Percentiles rank a stretch among this genome's conserved stretches.
phyloP scores from a whole-genome alignment of 345 rosid species.

The Viola odorata region DNA sequence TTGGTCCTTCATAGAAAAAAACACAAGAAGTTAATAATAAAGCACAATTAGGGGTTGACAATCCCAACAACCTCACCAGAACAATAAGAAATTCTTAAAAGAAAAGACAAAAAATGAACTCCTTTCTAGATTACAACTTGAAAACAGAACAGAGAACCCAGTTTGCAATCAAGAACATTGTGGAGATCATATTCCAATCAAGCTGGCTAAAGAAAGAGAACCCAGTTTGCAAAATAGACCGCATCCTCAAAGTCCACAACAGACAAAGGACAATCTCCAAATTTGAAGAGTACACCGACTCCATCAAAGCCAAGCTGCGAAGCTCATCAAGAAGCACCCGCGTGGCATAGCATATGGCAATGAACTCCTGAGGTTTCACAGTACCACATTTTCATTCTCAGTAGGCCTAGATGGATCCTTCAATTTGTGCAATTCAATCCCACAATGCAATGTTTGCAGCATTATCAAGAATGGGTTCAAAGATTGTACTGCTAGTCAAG shows the following conservation, averaged over 20 bases:
- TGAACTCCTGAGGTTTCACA: slow-evolving; percentile 72
- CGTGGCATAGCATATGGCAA: slow-evolving; percentile 81
- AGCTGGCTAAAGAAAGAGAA: slow-evolving; percentile 73
- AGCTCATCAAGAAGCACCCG: slow-evolving; percentile 53
- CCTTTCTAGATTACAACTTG: too few relatives aligned
- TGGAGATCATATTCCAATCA: slow-evolving; percentile 82
- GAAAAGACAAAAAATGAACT: too few relatives aligned
- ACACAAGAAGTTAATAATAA: too few relatives aligned
- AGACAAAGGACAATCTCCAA: slow-evolving; percentile 55
- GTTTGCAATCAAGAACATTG: slow-evolving; percentile 80
- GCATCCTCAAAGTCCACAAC: slow-evolving; percentile 73
- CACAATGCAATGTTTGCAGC: slow-evolving; percentile 49
- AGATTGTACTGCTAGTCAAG: slow-evolving; percentile 11
- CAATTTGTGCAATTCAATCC: slow-evolving; percentile 53
- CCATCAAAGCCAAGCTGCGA: slow-evolving; percentile 58
- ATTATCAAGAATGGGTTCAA: slow-evolving; percentile 64
- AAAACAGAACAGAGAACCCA: slow-evolving; percentile 49
- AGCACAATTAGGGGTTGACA: too few relatives aligned
- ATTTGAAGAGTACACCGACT: slow-evolving; percentile 71
- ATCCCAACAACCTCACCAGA: too few relatives aligned
- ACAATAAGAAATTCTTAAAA: too few relatives aligned
- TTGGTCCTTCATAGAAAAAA: too few relatives aligned
- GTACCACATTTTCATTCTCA: slow-evolving; percentile 48
- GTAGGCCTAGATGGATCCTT: slow-evolving; percentile 59
- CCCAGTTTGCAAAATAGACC: slow-evolving; percentile 58